These are phyloP conservation scores for Neurospora sp. DNA, from an alignment of 495 filamentous ascomycete species.

Conservation along the genomic window DNA sequence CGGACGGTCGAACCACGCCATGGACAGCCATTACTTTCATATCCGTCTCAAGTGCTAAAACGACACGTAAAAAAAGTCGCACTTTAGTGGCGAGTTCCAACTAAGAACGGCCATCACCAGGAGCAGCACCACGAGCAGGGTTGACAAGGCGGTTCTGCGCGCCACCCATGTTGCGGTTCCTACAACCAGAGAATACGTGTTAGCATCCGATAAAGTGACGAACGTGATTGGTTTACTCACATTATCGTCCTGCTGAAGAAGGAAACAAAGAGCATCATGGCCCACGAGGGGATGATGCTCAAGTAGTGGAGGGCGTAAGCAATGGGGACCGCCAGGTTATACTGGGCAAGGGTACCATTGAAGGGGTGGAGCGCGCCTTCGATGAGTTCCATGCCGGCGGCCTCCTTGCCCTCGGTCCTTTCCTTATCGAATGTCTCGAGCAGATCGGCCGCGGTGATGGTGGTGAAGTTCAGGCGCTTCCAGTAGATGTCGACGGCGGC, in stretches of 20 bases:
- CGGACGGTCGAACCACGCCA: background rate
- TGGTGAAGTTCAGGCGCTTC: slow-evolving; percentile 54
- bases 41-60: background rate
- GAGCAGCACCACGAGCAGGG: slow-evolving; percentile 15
- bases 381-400: slow-evolving; percentile 34
- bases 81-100: background rate
- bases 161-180: slow-evolving; percentile 22
- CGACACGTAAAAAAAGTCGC: background rate
- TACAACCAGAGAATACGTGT: slow-evolving; percentile 11
- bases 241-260: slow-evolving; percentile 76
- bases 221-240: slow-evolving; percentile 44
- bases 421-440: slow-evolving; percentile 54
- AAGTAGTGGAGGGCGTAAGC: slow-evolving; percentile 70
- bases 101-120: slow-evolving; percentile 15
- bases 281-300: slow-evolving; percentile 46
- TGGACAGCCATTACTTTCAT: background rate
- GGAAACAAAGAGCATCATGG: slow-evolving; percentile 70
- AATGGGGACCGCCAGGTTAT: slow-evolving; percentile 50
- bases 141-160: slow-evolving; percentile 3
- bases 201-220: slow-evolving; percentile 5
- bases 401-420: slow-evolving; percentile 37
- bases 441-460: slow-evolving; percentile 50
- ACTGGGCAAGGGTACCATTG: slow-evolving; percentile 58
- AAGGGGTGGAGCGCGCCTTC: slow-evolving; percentile 75
- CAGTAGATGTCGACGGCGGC: slow-evolving; percentile 52